phyloP scores from a whole-genome alignment of 177 flowering plant species.

The Vitis hybrid region DNA sequence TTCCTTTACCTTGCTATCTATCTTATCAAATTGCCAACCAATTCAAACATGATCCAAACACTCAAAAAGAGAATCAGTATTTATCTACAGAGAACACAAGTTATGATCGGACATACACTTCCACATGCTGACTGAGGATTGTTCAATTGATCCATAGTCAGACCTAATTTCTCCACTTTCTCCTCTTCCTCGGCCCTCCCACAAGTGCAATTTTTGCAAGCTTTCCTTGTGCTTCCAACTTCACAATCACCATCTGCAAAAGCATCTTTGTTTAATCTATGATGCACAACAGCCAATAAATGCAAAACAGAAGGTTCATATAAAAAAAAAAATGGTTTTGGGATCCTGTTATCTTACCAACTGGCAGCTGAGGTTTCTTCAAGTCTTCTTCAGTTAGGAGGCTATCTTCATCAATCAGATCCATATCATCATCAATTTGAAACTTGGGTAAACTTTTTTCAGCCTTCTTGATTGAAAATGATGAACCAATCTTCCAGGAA shows the following conservation, averaged over 20 bases:
- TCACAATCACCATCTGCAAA: conserved; percentile 83
- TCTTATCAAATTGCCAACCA: too few species aligned
- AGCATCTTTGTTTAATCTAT: neutral
- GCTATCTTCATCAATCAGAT: conserved; percentile 93
- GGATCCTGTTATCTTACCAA: conserved; percentile 36
- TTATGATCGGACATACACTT: conserved; percentile 51
- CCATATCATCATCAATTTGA: conserved; percentile 75
- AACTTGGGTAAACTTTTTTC: conserved; percentile 54
- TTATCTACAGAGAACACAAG: neutral
- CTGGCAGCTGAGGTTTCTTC: conserved; percentile 79
- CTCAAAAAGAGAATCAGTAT: too few species aligned
- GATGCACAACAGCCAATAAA: conserved; percentile 5
- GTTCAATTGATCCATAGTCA: conserved; percentile 62
- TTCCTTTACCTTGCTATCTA: too few species aligned
- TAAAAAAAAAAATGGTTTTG: neutral
- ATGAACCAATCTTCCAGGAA: conserved; percentile 89
- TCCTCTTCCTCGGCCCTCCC: conserved; percentile 92
- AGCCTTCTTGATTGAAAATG: conserved; percentile 69
- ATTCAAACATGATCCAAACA: too few species aligned
- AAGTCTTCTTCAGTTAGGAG: conserved; percentile 91
- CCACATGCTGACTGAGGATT: conserved; percentile 98
- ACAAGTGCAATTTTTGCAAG: conserved; percentile 96
- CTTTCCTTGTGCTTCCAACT: conserved; percentile 88
- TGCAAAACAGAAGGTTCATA: neutral
- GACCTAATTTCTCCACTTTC: conserved; percentile 63